Evolutionary conservation across 78 protist species (phyloP).

Genomic region (Cyanophora paradoxa): DNA sequence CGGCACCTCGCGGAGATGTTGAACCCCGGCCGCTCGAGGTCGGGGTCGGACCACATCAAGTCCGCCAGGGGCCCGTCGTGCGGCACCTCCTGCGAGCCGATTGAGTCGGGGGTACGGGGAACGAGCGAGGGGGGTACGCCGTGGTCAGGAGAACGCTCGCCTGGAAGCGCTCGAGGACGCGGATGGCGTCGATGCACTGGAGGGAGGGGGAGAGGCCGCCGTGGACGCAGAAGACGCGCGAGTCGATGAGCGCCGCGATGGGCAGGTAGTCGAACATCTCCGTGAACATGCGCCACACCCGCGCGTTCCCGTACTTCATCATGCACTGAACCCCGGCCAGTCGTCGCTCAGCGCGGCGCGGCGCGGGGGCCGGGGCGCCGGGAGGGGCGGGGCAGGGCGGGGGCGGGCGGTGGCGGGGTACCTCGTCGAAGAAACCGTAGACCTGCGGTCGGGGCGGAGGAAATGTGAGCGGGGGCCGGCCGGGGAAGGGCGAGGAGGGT

Average conservation of each 20-base stretch:
- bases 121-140: not conserved
- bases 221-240: slow-evolving; percentile 57
- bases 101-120: not conserved
- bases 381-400: no score
- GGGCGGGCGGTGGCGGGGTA: no score
- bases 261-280: slow-evolving; percentile 62
- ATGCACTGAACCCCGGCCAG: no score
- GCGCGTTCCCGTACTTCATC: slow-evolving; percentile 3
- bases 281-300: not conserved
- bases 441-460: not conserved
- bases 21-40: slow-evolving; percentile 24
- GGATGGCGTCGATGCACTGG: slow-evolving; percentile 42
- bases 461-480: no score
- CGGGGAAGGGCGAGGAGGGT: not conserved
- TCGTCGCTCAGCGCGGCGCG: no score
- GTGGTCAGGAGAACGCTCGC: not conserved
- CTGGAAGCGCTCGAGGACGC: slow-evolving; percentile 33
- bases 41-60: slow-evolving; percentile 72
- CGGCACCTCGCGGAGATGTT: not conserved
- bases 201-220: slow-evolving; percentile 72
- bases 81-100: slow-evolving; percentile 43
- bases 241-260: slow-evolving; percentile 51
- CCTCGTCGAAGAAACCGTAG: slow-evolving; percentile 67
- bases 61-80: slow-evolving; percentile 77
- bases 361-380: not conserved